Percentiles rank a stretch among this genome's conserved stretches.
Evolutionary conservation across 106 monocot species (phyloP).

Genomic region (Allium cepa): DNA sequence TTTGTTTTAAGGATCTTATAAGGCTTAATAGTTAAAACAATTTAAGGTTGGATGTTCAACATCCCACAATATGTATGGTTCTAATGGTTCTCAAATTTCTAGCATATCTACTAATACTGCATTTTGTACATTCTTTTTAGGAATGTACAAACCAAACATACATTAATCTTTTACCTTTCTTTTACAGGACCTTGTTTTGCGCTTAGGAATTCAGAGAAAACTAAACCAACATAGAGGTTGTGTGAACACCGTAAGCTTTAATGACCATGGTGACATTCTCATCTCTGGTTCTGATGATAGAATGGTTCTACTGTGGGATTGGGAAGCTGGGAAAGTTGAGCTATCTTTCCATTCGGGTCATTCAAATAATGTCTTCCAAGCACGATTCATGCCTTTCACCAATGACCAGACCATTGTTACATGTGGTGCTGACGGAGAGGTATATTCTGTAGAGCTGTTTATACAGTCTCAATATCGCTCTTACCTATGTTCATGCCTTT

Average conservation of each 20-base stretch:
- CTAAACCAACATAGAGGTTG: slow-evolving; percentile 72
- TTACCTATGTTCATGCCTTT: neutral
- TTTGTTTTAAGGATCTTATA: too few species aligned
- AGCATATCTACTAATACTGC: too few species aligned
- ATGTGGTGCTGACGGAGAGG: slow-evolving; percentile 97
- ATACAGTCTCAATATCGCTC: neutral
- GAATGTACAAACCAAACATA: too few species aligned
- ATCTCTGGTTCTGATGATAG: slow-evolving; percentile 91
- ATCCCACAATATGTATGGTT: too few species aligned
- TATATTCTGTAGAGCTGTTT: slow-evolving; percentile 4
- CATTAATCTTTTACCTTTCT: neutral
- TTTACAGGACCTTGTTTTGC: slow-evolving; percentile 72
- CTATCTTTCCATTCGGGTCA: slow-evolving; percentile 77
- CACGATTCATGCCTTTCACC: slow-evolving; percentile 71
- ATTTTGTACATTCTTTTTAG: too few species aligned
- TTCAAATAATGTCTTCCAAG: slow-evolving; percentile 76
- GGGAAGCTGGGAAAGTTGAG: slow-evolving; percentile 52
- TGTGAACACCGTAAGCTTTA: slow-evolving; percentile 93
- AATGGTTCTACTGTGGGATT: slow-evolving; percentile 83
- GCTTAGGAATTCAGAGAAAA: slow-evolving; percentile 48
- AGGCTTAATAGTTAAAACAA: too few species aligned
- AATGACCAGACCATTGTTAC: slow-evolving; percentile 67
- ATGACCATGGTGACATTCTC: slow-evolving; percentile 60
- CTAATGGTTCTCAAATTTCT: too few species aligned
- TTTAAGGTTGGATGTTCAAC: too few species aligned